These are phyloP conservation scores for Candida verbasci DNA, from an alignment of 805 yeast genomes.

Conservation along the genomic window DNA sequence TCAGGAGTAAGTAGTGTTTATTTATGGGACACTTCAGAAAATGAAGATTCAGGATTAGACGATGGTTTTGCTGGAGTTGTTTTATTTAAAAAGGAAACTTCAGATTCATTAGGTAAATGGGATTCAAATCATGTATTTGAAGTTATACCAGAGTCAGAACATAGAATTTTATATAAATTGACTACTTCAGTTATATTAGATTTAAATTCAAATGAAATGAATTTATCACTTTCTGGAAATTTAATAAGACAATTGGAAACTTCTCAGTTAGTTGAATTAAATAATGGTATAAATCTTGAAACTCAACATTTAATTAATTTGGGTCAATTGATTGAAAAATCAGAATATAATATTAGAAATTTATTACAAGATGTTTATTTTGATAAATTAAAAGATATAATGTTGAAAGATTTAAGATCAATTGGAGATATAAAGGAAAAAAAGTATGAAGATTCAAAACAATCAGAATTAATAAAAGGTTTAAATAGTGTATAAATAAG, in stretches of 20 bases:
- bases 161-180: slow-evolving; percentile 54
- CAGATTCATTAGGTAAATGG: slow-evolving; percentile 62
- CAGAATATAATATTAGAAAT: slow-evolving; percentile 82
- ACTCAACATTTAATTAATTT: slow-evolving; percentile 78
- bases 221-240: slow-evolving; percentile 61
- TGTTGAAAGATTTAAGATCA: slow-evolving; percentile 44
- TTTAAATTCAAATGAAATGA: slow-evolving; percentile 30
- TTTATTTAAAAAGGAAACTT: slow-evolving; percentile 68
- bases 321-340: slow-evolving; percentile 82
- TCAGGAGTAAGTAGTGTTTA: slow-evolving; percentile 80
- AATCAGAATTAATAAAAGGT: slow-evolving; percentile 35
- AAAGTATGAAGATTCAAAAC: slow-evolving; percentile 27
- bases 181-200: slow-evolving; percentile 88
- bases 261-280: slow-evolving; percentile 36
- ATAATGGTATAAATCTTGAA: slow-evolving; percentile 36
- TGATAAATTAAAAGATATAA: slow-evolving; percentile 87
- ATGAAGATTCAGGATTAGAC: slow-evolving; percentile 29
- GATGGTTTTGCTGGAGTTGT: slow-evolving; percentile 88
- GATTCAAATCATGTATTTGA: slow-evolving; percentile 93
- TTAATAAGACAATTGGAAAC: slow-evolving; percentile 79
- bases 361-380: slow-evolving; percentile 90
- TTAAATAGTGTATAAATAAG: slow-evolving; percentile 33
- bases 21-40: slow-evolving; percentile 82
- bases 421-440: slow-evolving; percentile 30
- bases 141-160: slow-evolving; percentile 40